phyloP scores from a whole-genome alignment of 164 flowering plant species.

The Buxus sempervirens region DNA sequence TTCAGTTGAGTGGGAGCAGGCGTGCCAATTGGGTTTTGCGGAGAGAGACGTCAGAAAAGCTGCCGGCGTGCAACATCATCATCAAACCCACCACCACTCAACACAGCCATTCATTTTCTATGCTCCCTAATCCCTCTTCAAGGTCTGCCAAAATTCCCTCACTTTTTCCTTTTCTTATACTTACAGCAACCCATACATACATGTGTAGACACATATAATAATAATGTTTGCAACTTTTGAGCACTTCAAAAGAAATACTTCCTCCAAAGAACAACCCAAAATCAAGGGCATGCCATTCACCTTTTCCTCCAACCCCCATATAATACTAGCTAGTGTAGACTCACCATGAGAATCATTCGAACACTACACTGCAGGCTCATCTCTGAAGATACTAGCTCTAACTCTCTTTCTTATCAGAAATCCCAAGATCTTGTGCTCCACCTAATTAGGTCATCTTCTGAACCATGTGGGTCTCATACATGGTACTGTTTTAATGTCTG shows the following conservation, averaged over 20 bases:
- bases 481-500: too few relatives aligned
- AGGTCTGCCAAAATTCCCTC: slow-evolving; percentile 52
- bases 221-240: slow-evolving; percentile 8
- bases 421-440: too few relatives aligned
- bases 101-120: slow-evolving; percentile 33
- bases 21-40: slow-evolving; percentile 53
- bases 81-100: slow-evolving; percentile 57
- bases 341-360: not conserved
- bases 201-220: slow-evolving; percentile 14
- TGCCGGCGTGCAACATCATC: slow-evolving; percentile 81
- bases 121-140: slow-evolving; percentile 74
- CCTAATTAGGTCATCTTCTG: too few relatives aligned
- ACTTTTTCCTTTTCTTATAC: slow-evolving; percentile 29
- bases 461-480: too few relatives aligned
- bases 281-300: slow-evolving; percentile 18
- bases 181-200: slow-evolving; percentile 26
- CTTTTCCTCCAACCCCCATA: too few relatives aligned
- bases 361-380: not conserved
- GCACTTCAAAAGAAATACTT: slow-evolving; percentile 12
- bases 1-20: slow-evolving; percentile 81
- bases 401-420: too few relatives aligned
- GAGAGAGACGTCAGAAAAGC: slow-evolving; percentile 45
- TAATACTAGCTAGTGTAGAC: too few relatives aligned
- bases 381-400: too few relatives aligned
- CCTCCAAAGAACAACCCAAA: too few relatives aligned